Conservation (phyloP, 768 basidiomycete species). For the Lactifluus piperatus region DNA sequence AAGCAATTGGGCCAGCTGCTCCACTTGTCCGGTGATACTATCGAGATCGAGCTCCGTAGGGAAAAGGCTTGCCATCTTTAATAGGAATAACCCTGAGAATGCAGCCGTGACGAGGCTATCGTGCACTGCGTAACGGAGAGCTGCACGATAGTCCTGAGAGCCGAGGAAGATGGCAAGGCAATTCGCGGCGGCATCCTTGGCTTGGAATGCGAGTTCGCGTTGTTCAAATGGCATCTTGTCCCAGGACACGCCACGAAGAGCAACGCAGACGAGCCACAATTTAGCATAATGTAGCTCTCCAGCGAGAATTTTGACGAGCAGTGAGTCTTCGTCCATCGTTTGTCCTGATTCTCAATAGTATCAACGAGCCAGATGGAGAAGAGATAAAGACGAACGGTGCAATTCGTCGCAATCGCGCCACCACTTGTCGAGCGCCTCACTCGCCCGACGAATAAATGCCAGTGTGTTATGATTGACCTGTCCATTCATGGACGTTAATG, state of each 20-base stretch:
- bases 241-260: conserved; percentile 86
- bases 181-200: conserved; percentile 84
- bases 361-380: neutral
- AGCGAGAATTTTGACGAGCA: conserved; percentile 79
- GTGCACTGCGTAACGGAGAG: conserved; percentile 88
- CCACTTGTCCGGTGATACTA: conserved; percentile 74
- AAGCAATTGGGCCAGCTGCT: conserved; percentile 82
- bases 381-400: conserved; percentile 46
- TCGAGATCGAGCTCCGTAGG: conserved; percentile 73
- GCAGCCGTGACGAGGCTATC: conserved; percentile 88
- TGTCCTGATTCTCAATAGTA: conserved; percentile 38
- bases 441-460: conserved; percentile 81
- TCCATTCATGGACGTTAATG: conserved; percentile 76
- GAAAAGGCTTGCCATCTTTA: conserved; percentile 94
- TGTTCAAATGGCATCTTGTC: conserved; percentile 96
- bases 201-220: conserved; percentile 89
- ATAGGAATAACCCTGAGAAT: conserved; percentile 83
- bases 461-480: conserved; percentile 80
- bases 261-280: conserved; percentile 90
- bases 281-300: conserved; percentile 90
- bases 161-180: conserved; percentile 80
- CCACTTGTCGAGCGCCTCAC: conserved; percentile 84
- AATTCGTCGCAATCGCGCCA: conserved; percentile 82
- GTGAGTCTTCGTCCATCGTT: conserved; percentile 75
- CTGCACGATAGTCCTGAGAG: conserved; percentile 73